phyloP scores from a whole-genome alignment of 1,284 basidiomycete species.

The Gymnopus androsaceus region DNA sequence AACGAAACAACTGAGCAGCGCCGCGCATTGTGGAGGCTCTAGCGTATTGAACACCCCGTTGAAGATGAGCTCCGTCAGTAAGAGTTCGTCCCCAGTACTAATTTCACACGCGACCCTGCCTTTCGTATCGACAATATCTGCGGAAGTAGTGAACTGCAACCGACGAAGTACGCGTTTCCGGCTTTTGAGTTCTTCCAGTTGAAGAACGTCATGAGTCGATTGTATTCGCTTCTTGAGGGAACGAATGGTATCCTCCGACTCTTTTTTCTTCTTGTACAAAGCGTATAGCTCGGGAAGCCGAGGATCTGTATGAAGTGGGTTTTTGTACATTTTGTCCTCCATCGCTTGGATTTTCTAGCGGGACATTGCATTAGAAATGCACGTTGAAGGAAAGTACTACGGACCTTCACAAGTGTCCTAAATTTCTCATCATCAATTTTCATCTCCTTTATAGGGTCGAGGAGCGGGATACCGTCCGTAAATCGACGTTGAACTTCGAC shows the following conservation, averaged over 20 bases:
- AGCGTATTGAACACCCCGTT: constrained; percentile 94
- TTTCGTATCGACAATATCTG: constrained; percentile 97
- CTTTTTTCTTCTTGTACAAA: constrained; percentile 78
- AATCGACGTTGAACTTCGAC: constrained; percentile 89
- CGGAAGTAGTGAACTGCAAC: constrained; percentile 85
- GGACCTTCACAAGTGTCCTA: constrained; percentile 80
- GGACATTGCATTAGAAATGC: not conserved
- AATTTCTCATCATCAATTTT: constrained; percentile 95
- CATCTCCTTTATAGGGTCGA: constrained; percentile 97
- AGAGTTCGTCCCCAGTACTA: constrained; percentile 93
- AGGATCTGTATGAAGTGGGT: constrained; percentile 74
- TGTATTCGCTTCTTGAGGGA: constrained; percentile 84
- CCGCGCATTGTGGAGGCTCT: constrained; percentile 90
- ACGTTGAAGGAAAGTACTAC: constrained; percentile 12
- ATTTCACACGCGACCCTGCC: constrained; percentile 99
- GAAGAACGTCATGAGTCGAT: constrained; percentile 89
- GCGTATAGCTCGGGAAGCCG: constrained; percentile 81
- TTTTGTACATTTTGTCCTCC: constrained; percentile 80
- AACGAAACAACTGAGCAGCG: constrained; percentile 93
- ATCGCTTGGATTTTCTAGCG: constrained; percentile 85
- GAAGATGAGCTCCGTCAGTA: constrained; percentile 97
- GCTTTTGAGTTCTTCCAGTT: constrained; percentile 96
- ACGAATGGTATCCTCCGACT: constrained; percentile 70
- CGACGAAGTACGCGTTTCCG: constrained; percentile 93
- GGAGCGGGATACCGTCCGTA: constrained; percentile 81